phyloP scores from a whole-genome alignment of 2,329 filamentous ascomycete species.

The Aspergillus hiratsukae region DNA sequence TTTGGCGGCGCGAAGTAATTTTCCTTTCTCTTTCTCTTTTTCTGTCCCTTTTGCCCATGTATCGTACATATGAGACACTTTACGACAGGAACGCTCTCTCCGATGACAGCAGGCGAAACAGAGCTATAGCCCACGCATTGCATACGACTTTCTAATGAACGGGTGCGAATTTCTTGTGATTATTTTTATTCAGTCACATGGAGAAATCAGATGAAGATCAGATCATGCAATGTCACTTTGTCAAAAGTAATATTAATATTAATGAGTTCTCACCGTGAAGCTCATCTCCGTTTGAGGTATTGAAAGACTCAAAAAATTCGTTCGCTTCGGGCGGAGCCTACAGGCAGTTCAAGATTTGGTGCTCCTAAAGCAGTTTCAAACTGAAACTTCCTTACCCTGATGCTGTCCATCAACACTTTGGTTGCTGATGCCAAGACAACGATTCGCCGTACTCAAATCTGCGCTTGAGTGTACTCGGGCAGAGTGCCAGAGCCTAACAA shows the following conservation, averaged over 20 bases:
- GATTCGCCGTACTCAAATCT: not conserved
- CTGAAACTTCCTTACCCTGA: not conserved
- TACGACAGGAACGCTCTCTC: not conserved
- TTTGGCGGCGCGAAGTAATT: constrained; percentile 44
- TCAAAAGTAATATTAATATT: not conserved
- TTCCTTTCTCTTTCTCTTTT: not conserved
- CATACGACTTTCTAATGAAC: not conserved
- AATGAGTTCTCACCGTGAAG: not conserved
- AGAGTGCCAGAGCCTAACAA: too few relatives aligned
- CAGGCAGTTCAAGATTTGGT: not conserved
- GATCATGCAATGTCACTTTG: not conserved
- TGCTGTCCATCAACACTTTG: not conserved
- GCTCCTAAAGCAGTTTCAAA: not conserved
- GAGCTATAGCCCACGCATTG: not conserved
- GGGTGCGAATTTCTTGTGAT: not conserved
- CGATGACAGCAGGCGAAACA: not conserved
- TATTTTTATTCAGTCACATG: not conserved
- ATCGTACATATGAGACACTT: not conserved
- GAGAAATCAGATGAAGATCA: not conserved
- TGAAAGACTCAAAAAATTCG: too few relatives aligned
- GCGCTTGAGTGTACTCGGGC: too few relatives aligned
- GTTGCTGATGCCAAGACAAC: not conserved
- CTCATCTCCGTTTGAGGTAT: not conserved
- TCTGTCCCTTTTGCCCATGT: not conserved
- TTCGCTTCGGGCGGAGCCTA: not conserved